Conservation (phyloP, 1,284 basidiomycete species). For the Trametes pubescens region DNA sequence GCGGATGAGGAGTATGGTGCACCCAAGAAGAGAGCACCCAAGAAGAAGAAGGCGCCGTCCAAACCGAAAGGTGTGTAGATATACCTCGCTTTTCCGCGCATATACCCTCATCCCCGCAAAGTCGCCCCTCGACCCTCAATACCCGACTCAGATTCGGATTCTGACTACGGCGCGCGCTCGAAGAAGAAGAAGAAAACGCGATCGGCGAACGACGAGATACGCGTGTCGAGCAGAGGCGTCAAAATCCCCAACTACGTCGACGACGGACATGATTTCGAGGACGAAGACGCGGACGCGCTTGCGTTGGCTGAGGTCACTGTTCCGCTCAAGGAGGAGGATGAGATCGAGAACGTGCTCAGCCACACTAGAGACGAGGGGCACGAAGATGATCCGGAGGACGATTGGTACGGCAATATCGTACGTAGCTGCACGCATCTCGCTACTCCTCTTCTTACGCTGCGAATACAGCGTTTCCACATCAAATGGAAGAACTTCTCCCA, state of each 20-base stretch:
- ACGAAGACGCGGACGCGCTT: constrained; percentile 67
- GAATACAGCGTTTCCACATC: constrained; percentile 86
- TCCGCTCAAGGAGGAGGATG: constrained; percentile 78
- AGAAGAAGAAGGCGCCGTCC: constrained; percentile 72
- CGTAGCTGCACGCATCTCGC: constrained; percentile 42
- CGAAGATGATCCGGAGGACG: constrained; percentile 78
- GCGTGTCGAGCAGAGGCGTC: constrained; percentile 82
- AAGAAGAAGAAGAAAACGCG: constrained; percentile 85
- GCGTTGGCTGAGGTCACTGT: constrained; percentile 61
- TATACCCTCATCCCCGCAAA: constrained; percentile 39
- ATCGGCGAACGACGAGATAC: constrained; percentile 70
- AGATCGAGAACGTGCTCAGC: constrained; percentile 88
- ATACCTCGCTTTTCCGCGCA: constrained; percentile 4
- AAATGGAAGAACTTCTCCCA: constrained; percentile 97
- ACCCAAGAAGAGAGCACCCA: constrained; percentile 65
- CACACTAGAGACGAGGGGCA: constrained; percentile 85
- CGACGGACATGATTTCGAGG: constrained; percentile 84
- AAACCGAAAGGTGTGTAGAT: constrained; percentile 66
- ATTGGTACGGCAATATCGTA: constrained; percentile 88
- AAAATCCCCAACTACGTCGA: constrained; percentile 89
- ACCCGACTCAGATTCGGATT: constrained; percentile 80
- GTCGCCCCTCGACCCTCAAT: constrained; percentile 55
- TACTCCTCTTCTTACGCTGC: constrained; percentile 22
- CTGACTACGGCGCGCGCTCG: constrained; percentile 86
- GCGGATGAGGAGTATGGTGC: constrained; percentile 75